Conservation (phyloP, 352 stramenopile species). For the Thraustochytrium sp. region DNA sequence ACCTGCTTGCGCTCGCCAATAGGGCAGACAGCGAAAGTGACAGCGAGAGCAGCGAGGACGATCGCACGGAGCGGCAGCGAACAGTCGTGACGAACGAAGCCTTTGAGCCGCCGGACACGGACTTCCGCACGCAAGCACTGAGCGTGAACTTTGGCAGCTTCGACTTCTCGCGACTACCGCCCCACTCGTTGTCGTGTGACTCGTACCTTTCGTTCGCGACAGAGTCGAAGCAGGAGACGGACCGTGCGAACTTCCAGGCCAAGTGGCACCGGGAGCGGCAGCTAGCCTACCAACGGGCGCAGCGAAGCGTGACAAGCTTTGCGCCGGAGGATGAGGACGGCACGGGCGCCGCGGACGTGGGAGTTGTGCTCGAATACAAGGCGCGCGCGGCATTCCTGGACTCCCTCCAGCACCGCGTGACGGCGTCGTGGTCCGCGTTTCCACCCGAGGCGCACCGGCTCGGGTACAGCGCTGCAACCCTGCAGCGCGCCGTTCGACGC, state of each 20-base stretch:
- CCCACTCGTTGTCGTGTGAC: conserved; percentile 14
- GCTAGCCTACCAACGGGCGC: not conserved
- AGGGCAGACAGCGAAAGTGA: not conserved
- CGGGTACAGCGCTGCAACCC: not conserved
- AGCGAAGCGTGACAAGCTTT: not conserved
- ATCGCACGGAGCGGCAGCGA: not conserved
- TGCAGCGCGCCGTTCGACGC: not conserved
- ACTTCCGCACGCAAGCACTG: not conserved
- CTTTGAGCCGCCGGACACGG: not conserved
- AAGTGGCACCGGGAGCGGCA: not conserved
- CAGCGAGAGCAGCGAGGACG: not conserved
- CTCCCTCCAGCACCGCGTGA: not conserved
- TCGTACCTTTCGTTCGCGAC: conserved; percentile 21
- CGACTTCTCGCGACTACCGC: not conserved
- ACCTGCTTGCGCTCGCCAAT: no score
- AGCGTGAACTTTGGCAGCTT: conserved; percentile 39
- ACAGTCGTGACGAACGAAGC: not conserved
- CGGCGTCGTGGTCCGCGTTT: conserved; percentile 1
- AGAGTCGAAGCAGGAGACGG: conserved; percentile 16
- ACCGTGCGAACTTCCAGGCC: not conserved
- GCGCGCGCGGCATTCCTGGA: not conserved
- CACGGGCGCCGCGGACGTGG: not conserved
- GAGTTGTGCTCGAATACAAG: conserved; percentile 23
- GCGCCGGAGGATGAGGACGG: not conserved
- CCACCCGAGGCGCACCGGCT: conserved; percentile 1